A percentile compares a stretch with the other conserved stretches of the same genome.
These are phyloP conservation scores for Candida koratica DNA, from an alignment of 805 yeast species.

Conservation along the genomic window DNA sequence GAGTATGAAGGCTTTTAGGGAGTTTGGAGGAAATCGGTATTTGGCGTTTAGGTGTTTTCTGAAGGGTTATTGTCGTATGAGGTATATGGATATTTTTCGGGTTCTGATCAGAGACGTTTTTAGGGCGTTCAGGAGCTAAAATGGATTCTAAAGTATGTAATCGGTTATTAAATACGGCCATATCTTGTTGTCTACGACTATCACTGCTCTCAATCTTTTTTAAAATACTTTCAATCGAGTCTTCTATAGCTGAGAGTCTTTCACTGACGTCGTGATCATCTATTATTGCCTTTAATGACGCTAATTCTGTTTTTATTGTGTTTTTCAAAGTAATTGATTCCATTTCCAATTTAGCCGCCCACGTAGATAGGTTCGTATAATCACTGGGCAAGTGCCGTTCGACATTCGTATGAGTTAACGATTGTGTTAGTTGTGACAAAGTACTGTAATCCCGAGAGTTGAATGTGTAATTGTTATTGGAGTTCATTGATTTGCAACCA, in stretches of 20 bases:
- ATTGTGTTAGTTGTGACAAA: conserved; percentile 1
- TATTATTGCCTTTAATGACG: background rate
- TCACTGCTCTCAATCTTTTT: background rate
- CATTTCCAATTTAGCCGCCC: conserved; percentile 32
- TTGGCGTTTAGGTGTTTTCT: too few relatives aligned
- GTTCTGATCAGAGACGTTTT: too few relatives aligned
- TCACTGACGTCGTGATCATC: background rate
- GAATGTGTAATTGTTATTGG: background rate
- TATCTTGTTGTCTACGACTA: background rate
- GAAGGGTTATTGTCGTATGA: too few relatives aligned
- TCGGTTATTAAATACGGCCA: background rate
- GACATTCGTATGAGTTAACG: background rate
- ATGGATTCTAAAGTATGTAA: conserved; percentile 1
- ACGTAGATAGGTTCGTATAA: conserved; percentile 15
- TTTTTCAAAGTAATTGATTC: conserved; percentile 23
- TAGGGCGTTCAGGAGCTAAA: too few relatives aligned
- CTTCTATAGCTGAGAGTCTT: background rate
- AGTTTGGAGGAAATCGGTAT: too few relatives aligned
- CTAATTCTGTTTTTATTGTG: background rate
- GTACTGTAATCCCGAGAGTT: conserved; percentile 1
- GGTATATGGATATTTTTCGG: too few relatives aligned
- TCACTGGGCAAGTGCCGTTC: conserved; percentile 1
- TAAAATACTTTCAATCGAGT: background rate
- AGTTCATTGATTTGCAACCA: conserved; percentile 3
- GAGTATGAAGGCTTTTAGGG: too few relatives aligned